Evolutionary conservation across 2,329 filamentous ascomycete species (phyloP), one percentile per base, ranked within the genome.

Genomic region (Xenoacremonium recifei): DNA sequence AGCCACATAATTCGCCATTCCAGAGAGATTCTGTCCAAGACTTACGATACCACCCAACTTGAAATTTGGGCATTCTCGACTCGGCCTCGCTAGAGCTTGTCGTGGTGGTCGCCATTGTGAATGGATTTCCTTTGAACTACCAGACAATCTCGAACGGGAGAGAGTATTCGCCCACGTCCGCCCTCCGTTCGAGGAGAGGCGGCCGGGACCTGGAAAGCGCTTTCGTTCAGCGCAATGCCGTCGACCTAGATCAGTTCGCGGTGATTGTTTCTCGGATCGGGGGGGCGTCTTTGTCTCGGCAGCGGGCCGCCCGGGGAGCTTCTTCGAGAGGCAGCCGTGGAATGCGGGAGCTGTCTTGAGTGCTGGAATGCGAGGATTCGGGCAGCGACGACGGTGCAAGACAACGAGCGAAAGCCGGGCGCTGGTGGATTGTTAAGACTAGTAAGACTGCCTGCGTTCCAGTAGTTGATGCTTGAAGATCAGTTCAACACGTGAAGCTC

Each of bases 21-120:
- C 44, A 51, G 32, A n/a, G 31, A 30, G 21, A 16, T 21, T 15
- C 20, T 33, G 31, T 25, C 19, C 17, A 15, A 15, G 12, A 73
- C 72, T 58, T 58, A 75, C 72, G 66, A 57, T 72, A 70, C 73
- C 73, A 76, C 50, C 73, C 73, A 48, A 73, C 54, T 51, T 70
- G 69, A 42, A 76, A 69, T 51, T 55, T 65, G 46, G 62, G 58
- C 55, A 60, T 62, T 35, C 45, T 40, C 31, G 50, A 55, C 47
- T 48, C 50, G 42, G 48, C 54, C 51, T 13, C 30, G 16, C 30
- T 32, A 9, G 32, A 34, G 32, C 32, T 45, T 11, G 43, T 48
- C 23, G 54, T 59, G 31, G 55, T 57, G 46, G 52, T 49, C 44
- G 53, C 54, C 47, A 30, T 44, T 48, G 42, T 49, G 41, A 43